These are phyloP conservation scores for Metschnikowia baotianmanensis DNA, from an alignment of 805 yeast genomes.

Conservation along the genomic window DNA sequence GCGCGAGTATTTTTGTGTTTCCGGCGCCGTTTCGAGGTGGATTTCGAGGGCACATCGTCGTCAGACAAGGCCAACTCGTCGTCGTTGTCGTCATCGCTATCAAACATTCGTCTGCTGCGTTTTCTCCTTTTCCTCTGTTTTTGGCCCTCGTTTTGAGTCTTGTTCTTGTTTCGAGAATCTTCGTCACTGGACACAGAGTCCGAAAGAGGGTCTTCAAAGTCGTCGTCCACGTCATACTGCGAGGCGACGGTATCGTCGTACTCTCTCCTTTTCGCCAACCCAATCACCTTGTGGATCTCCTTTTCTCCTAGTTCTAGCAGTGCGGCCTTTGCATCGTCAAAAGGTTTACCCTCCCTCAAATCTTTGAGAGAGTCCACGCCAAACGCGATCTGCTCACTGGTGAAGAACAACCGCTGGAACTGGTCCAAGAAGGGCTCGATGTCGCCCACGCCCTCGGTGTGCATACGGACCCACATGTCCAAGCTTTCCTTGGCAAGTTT, in stretches of 20 bases:
- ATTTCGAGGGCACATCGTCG: background rate
- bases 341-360: constrained; percentile 11
- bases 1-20: background rate
- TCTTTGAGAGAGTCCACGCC: constrained; percentile 12
- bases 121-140: constrained; percentile 1
- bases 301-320: constrained; percentile 9
- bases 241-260: constrained; percentile 15
- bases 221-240: constrained; percentile 22
- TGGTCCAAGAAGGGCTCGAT: constrained; percentile 22
- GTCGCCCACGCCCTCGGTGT: constrained; percentile 18
- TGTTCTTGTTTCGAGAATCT: no score
- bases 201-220: constrained; percentile 10
- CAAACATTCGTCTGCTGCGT: constrained; percentile 7
- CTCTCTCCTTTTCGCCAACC: constrained; percentile 19
- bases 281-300: constrained; percentile 12
- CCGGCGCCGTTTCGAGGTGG: constrained; percentile 1
- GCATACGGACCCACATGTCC: constrained; percentile 37
- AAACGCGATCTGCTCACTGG: constrained; percentile 17
- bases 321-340: constrained; percentile 9
- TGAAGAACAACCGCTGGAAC: constrained; percentile 10
- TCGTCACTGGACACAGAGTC: constrained; percentile 2
- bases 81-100: constrained; percentile 4
- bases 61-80: background rate
- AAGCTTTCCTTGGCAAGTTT: constrained; percentile 35
- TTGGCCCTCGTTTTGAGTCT: no score